Base-by-base conservation (phyloP, 1,139 yeast genomes). In the Yamadazyma blattariae region DNA sequence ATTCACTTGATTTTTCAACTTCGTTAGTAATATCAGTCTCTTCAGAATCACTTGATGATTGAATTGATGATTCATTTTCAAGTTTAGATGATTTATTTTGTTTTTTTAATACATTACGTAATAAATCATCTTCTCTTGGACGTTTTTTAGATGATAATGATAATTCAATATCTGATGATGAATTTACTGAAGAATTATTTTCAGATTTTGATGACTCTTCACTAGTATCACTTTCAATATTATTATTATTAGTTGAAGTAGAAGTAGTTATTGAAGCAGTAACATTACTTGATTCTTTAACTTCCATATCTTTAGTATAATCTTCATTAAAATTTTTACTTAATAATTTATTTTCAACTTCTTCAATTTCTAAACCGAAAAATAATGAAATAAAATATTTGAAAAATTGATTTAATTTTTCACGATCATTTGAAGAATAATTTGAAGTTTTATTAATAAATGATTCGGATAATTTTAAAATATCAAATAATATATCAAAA, bases 341-440 rank as follows among this genome's bases (percentile, higher is more conserved):
- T 7, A 41, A 35, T 35, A 64, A 44, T 2, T 58, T 59, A 9
- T 45, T 45, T 5, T 61, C 64, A 20, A 68, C 52, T 7, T 42
- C 46, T 22, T 64, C 71, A 26, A 49, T 50, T 10, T 65, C 55
- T 40, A 83, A 64, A 13, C 80, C 77, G 56, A 87, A 89, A 56
- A 86, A 86, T 37, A 82, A 62, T 1, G 80, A 70, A 23, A 86
- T 52, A 47, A 92, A 90, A 8, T 80, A 76, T 50, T 77, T 77
- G 61, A 89, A 70, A 51, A 90, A 83, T 30, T 77, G 81, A 36
- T 73, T 78, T 56, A 92, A 71, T 50, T 83, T 79, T 41, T 84
- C 94, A 44, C 90, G 79, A 57, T 92, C 99, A 46, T 78, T 76
- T 23, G 77, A 75, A 0, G 97, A 88, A 56, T 87, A 90, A 18